These are phyloP conservation scores for Meyerozyma carpophila DNA, from an alignment of 1,139 yeast species.

Conservation along the genomic window DNA sequence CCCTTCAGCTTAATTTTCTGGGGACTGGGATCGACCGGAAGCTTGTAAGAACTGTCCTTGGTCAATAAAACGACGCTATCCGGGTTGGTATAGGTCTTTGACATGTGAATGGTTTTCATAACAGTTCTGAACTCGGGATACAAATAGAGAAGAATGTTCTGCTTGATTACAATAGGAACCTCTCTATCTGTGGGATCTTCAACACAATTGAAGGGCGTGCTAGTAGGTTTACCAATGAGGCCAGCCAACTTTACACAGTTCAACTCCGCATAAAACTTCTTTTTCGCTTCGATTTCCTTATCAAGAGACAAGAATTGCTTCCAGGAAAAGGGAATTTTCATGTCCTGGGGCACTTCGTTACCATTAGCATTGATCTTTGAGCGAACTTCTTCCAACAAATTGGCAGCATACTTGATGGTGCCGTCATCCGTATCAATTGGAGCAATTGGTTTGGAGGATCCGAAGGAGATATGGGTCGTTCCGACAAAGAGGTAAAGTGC, in stretches of 20 bases:
- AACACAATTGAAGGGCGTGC: neutral
- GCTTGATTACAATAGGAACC: neutral
- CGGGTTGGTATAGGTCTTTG: neutral
- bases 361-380: neutral
- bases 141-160: constrained; percentile 2
- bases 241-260: neutral
- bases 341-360: neutral
- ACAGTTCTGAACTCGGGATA: constrained; percentile 1
- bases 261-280: constrained; percentile 1
- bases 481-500: neutral
- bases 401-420: neutral
- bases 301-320: constrained; percentile 1
- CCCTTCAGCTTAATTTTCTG: neutral
- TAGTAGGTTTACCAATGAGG: neutral
- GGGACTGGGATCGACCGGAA: neutral
- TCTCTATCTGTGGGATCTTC: neutral
- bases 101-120: constrained; percentile 1
- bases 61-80: constrained; percentile 1
- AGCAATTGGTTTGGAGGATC: neutral
- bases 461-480: neutral
- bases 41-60: neutral
- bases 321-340: constrained; percentile 3
- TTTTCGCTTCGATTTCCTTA: neutral
- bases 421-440: neutral
- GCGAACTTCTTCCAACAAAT: neutral